Base-by-base conservation (phyloP, 352 stramenopile species). In the Phytophthora macrochlamydospora region DNA sequence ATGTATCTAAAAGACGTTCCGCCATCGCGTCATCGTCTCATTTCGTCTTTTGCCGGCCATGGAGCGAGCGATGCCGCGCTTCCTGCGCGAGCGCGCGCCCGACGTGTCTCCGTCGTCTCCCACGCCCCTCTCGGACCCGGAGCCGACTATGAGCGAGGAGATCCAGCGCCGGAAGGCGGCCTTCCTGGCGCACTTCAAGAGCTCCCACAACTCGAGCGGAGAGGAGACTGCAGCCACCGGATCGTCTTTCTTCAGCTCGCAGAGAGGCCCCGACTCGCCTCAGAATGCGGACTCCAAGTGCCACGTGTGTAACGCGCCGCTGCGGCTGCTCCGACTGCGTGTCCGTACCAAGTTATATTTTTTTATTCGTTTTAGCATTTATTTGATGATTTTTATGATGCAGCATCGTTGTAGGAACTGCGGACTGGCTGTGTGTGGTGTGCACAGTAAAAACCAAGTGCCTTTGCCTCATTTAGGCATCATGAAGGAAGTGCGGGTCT, bases 401-500 rank as follows among this genome's bases (percentile, higher is more conserved):
- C 50, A 90, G 76, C 84, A 91, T 61, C 80, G 79, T 46, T 92
- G 81, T 54, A 71, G 80, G 33, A 92, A 92, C 43, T 92, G 84
- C 43, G 73, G 73, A 9, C 58, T 79, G n/a, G 68, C 81, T 4
- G 84, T 92, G 14, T 92, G 84, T 42, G 78, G 82, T 45, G 83
- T 90, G 31, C 84, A 92, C 65, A 92, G 84, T 52, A 89, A 85
- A 59, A 91, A 92, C 67, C 84, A 92, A 62, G 79, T 92, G 38
- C 84, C 84, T 38, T 62, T 92, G 68, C 84, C 84, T 3, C 82
- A 92, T 32, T 65, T 88, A 40, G 84, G 84, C 30, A 89, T 92
- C 50, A 86, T 92, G 67, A 87, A 82, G 50, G 79, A 89, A 51
- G 82, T 90, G 50, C 84, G 84, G 35, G 84, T 92, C 44, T 92